phyloP scores from a whole-genome alignment of 2,329 filamentous ascomycete species.

The Phoma sp. region DNA sequence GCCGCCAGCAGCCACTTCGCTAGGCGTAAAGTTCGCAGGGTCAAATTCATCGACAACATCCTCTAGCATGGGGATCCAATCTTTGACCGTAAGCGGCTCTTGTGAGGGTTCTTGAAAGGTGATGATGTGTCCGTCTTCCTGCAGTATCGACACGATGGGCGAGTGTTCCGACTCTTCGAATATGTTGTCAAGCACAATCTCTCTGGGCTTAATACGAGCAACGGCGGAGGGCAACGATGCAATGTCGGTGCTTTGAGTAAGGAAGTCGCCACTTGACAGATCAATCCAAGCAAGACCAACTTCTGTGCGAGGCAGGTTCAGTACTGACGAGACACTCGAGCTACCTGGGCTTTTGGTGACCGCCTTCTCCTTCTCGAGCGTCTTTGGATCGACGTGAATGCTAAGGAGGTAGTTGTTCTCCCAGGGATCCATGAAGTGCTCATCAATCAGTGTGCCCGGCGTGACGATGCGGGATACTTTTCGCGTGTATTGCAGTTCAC shows the following conservation, averaged over 20 bases:
- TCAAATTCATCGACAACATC: constrained; percentile 65
- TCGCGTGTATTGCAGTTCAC: constrained; percentile 83
- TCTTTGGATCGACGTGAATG: constrained; percentile 65
- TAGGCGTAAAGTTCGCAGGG: constrained; percentile 64
- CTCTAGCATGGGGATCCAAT: constrained; percentile 82
- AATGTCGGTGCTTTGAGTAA: constrained; percentile 77
- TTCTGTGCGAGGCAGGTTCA: constrained; percentile 49
- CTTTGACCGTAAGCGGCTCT: constrained; percentile 58
- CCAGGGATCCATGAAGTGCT: constrained; percentile 94
- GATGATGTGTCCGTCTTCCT: constrained; percentile 76
- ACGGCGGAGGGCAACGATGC: constrained; percentile 78
- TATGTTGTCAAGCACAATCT: constrained; percentile 74
- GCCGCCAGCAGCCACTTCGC: constrained; percentile 79
- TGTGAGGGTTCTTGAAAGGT: constrained; percentile 67
- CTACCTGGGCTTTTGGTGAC: constrained; percentile 37
- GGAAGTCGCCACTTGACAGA: constrained; percentile 92
- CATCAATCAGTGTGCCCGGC: constrained; percentile 93
- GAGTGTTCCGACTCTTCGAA: constrained; percentile 62
- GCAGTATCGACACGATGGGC: constrained; percentile 71
- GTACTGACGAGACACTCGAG: constrained; percentile 38
- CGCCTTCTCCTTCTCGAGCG: constrained; percentile 29
- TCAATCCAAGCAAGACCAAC: constrained; percentile 93
- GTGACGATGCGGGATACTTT: constrained; percentile 87
- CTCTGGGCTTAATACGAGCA: constrained; percentile 80
- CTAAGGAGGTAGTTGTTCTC: constrained; percentile 92